Percentiles rank a stretch among this genome's conserved stretches.
Conservation (phyloP, 345 rosid genomes). For the Arabis alpina region DNA sequence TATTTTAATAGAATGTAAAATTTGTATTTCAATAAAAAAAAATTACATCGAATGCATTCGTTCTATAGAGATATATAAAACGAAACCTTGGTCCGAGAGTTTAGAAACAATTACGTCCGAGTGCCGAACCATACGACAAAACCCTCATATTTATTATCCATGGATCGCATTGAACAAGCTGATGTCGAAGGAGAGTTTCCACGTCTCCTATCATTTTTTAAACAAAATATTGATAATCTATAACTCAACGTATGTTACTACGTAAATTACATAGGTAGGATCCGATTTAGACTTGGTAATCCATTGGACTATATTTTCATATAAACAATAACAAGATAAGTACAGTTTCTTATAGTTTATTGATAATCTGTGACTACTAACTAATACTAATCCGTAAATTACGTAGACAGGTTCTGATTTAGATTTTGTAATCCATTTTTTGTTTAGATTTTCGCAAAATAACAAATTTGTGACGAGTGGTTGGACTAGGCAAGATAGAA, state of each 20-base stretch:
- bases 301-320: too few species aligned
- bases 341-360: neutral
- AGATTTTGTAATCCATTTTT: neutral
- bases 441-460: neutral
- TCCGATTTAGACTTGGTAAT: neutral
- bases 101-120: too few species aligned
- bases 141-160: too few species aligned
- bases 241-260: neutral
- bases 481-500: neutral
- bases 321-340: neutral
- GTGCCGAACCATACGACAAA: too few species aligned
- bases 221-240: neutral
- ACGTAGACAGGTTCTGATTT: neutral
- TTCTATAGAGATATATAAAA: too few species aligned
- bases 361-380: neutral
- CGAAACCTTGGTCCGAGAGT: too few species aligned
- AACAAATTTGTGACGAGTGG: conserved; percentile 1
- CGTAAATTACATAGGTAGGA: neutral
- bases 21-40: too few species aligned
- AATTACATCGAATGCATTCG: too few species aligned
- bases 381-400: neutral
- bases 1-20: neutral
- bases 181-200: too few species aligned
- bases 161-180: too few species aligned
- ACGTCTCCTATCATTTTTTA: too few species aligned